Percentiles rank a stretch among this genome's conserved stretches.
Conservation (phyloP, 75 land plant species). For the Cunninghamia lanceolata region DNA sequence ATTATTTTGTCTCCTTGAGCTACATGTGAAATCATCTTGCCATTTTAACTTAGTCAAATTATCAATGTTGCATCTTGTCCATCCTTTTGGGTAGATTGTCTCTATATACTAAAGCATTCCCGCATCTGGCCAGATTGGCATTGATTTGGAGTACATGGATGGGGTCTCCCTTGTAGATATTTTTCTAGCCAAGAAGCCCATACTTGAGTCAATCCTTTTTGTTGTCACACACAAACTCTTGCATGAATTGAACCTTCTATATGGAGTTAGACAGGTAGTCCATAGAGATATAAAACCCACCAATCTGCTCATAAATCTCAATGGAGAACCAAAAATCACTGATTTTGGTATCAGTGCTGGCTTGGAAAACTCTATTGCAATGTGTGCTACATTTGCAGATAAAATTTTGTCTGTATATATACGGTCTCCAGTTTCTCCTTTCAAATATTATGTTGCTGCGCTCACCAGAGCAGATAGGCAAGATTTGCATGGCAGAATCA, state of each 20-base stretch:
- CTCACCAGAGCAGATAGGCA: too few species aligned
- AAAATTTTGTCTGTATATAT: too few species aligned
- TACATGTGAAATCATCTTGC: too few species aligned
- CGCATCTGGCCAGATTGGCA: slow-evolving; percentile 97
- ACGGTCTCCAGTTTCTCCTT: too few species aligned
- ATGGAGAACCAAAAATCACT: slow-evolving; percentile 96
- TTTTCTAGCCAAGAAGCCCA: slow-evolving; percentile 45
- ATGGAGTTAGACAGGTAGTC: slow-evolving; percentile 84
- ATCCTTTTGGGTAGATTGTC: too few species aligned
- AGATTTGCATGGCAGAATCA: too few species aligned
- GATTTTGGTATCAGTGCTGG: slow-evolving; percentile 99
- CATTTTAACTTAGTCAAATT: too few species aligned
- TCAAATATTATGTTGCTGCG: too few species aligned
- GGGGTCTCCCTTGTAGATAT: slow-evolving; percentile 94
- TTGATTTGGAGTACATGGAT: slow-evolving; percentile 96
- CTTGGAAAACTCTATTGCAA: slow-evolving; percentile 91
- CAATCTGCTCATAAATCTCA: slow-evolving; percentile 93
- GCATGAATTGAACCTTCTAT: slow-evolving; percentile 77
- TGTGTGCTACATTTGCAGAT: too few species aligned
- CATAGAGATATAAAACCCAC: slow-evolving; percentile 99
- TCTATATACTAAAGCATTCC: too few species aligned
- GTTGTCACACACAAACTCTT: slow-evolving; percentile 75
- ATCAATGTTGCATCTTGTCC: too few species aligned
- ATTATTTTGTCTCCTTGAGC: too few species aligned
- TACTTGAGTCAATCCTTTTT: slow-evolving; percentile 90